These are phyloP conservation scores for Neocatenulostroma microsporum DNA, from an alignment of 2,329 filamentous ascomycete genomes.

Conservation along the genomic window DNA sequence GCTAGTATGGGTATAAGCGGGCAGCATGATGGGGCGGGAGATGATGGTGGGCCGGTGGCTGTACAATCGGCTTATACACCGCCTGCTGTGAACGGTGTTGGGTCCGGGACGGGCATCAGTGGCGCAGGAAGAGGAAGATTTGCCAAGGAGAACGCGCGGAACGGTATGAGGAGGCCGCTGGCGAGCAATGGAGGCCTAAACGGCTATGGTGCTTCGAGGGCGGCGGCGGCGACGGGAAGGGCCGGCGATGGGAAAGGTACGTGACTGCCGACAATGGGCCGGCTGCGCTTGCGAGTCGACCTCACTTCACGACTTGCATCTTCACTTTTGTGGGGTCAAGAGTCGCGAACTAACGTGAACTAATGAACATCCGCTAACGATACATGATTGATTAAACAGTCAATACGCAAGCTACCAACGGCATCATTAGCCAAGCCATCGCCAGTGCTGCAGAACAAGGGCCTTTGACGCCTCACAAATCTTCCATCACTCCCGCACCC, in stretches of 20 bases:
- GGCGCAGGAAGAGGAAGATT: slow-evolving; percentile 79
- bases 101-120: slow-evolving; percentile 61
- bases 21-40: slow-evolving; percentile 29
- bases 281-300: no score
- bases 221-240: no score
- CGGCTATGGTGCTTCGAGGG: no score
- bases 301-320: no score
- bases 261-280: no score
- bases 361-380: no score
- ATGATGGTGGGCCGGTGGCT: slow-evolving; percentile 28
- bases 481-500: background rate
- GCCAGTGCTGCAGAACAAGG: slow-evolving; percentile 72
- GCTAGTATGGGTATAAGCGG: slow-evolving; percentile 54
- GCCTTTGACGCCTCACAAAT: slow-evolving; percentile 43
- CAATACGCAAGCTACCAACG: no score
- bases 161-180: slow-evolving; percentile 32
- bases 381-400: no score
- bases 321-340: no score
- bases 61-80: slow-evolving; percentile 46
- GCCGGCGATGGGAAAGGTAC: no score
- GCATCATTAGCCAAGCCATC: slow-evolving; percentile 88
- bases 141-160: slow-evolving; percentile 30
- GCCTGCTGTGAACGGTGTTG: slow-evolving; percentile 18
- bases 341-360: no score
- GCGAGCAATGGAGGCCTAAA: slow-evolving; percentile 24